These are phyloP conservation scores for Boletus speciosus DNA, from an alignment of 768 basidiomycete species.

Conservation along the genomic window DNA sequence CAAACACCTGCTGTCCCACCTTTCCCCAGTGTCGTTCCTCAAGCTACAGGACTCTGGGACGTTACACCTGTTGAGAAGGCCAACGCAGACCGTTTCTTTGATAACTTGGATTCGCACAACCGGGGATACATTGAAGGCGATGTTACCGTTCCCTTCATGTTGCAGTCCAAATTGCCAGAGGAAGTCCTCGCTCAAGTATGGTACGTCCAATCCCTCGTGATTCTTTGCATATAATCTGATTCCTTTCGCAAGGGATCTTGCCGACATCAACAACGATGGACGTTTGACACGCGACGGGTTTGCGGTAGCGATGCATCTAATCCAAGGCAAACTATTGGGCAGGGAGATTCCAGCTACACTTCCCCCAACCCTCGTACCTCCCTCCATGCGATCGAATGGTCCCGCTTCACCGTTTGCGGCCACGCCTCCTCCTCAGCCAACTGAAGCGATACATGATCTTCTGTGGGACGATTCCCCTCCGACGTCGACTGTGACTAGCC, in stretches of 20 bases:
- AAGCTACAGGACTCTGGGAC: slow-evolving; percentile 61
- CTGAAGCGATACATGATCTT: slow-evolving; percentile 42
- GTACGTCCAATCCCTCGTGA: slow-evolving; percentile 43
- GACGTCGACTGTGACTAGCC: slow-evolving; percentile 37
- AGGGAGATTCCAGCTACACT: slow-evolving; percentile 70
- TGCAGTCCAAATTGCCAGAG: slow-evolving; percentile 81
- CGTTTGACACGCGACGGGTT: slow-evolving; percentile 87
- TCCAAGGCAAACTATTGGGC: slow-evolving; percentile 80
- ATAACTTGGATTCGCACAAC: slow-evolving; percentile 69
- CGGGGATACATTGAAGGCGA: slow-evolving; percentile 88
- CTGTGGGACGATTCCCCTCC: slow-evolving; percentile 55
- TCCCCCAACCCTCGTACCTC: slow-evolving; percentile 75
- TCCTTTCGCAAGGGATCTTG: slow-evolving; percentile 69
- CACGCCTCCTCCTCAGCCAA: slow-evolving; percentile 34
- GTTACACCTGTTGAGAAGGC: slow-evolving; percentile 79
- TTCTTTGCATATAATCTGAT: not conserved
- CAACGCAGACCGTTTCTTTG: slow-evolving; percentile 73
- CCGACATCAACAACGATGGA: slow-evolving; percentile 87
- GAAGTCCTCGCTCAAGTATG: slow-evolving; percentile 87
- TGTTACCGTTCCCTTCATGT: slow-evolving; percentile 92
- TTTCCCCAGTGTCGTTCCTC: slow-evolving; percentile 29
- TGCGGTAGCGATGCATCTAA: slow-evolving; percentile 92
- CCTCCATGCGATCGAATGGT: slow-evolving; percentile 59
- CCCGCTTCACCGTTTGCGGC: slow-evolving; percentile 37
- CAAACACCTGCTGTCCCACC: slow-evolving; percentile 24